phyloP scores from a whole-genome alignment of 2,329 filamentous ascomycete genomes.

The Ceratocystis cubensis region DNA sequence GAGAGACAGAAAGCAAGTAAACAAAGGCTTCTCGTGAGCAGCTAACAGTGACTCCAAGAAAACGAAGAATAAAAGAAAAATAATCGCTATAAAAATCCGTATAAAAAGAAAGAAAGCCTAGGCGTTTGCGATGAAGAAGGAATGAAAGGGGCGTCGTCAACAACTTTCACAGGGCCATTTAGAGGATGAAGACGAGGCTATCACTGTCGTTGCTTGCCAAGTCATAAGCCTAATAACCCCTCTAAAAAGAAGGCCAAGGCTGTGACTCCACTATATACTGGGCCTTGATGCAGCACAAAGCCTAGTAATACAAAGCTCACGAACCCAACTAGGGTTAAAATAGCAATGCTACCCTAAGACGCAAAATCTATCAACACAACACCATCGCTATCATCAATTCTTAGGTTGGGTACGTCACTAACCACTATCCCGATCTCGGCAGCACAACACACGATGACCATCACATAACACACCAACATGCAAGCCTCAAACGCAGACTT shows the following conservation, averaged over 20 bases:
- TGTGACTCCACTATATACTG: background rate
- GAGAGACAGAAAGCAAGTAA: too few species aligned
- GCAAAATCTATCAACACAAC: background rate
- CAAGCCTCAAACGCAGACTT: background rate
- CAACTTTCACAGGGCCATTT: too few species aligned
- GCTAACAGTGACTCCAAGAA: background rate
- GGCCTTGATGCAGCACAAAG: background rate
- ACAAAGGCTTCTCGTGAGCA: background rate
- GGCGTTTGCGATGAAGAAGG: background rate
- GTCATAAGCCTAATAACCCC: background rate
- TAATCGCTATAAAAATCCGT: background rate
- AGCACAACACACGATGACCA: background rate
- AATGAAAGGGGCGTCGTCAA: background rate
- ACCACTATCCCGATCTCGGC: background rate
- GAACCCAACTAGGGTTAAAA: too few species aligned
- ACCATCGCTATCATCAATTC: background rate
- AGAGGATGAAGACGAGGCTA: background rate
- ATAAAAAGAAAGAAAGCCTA: background rate
- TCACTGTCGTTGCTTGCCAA: background rate
- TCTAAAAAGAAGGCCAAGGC: background rate
- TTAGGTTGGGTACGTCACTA: too few species aligned
- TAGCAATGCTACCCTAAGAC: background rate
- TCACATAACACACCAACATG: background rate
- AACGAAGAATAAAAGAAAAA: slow-evolving; percentile 2
- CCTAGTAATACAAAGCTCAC: too few species aligned